A percentile compares a stretch with the other conserved stretches of the same genome.
Conservation (phyloP, 345 rosid species). For the Eucalyptus cladocalyx region DNA sequence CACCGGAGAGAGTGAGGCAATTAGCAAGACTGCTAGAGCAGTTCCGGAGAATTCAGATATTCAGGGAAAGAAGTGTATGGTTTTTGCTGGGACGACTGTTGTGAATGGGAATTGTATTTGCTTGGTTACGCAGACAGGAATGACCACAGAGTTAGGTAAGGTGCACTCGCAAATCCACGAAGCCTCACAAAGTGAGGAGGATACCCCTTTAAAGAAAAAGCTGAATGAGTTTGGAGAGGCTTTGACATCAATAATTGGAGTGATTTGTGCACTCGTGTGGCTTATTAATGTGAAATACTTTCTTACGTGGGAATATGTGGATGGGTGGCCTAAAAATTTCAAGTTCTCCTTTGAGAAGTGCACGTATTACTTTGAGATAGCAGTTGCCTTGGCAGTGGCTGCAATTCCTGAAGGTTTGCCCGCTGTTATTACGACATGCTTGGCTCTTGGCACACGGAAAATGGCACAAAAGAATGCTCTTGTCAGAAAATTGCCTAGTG, state of each 20-base stretch:
- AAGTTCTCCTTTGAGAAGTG: slow-evolving; percentile 94
- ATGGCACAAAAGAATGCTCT: slow-evolving; percentile 92
- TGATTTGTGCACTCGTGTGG: slow-evolving; percentile 83
- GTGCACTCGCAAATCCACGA: slow-evolving; percentile 94
- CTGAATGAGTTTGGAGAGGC: slow-evolving; percentile 81
- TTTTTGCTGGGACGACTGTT: slow-evolving; percentile 82
- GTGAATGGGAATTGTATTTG: slow-evolving; percentile 83
- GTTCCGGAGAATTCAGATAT: slow-evolving; percentile 63
- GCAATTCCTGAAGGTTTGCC: slow-evolving; percentile 98
- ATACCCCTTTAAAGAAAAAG: slow-evolving; percentile 91
- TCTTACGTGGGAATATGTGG: slow-evolving; percentile 82
- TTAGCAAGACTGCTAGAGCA: slow-evolving; percentile 58
- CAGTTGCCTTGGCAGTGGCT: slow-evolving; percentile 94
- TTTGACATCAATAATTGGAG: slow-evolving; percentile 73
- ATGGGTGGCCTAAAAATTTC: slow-evolving; percentile 84
- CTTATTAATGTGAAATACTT: slow-evolving; percentile 89
- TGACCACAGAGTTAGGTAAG: slow-evolving; percentile 84
- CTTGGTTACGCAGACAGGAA: slow-evolving; percentile 70
- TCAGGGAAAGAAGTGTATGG: slow-evolving; percentile 85
- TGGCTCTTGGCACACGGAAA: slow-evolving; percentile 92
- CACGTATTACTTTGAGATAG: slow-evolving; percentile 96
- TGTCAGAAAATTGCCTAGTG: slow-evolving; percentile 88
- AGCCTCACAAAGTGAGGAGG: slow-evolving; percentile 76
- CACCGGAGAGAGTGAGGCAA: slow-evolving; percentile 92
- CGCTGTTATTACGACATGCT: slow-evolving; percentile 91